A percentile compares a stretch with the other conserved stretches of the same genome.
phyloP scores from a whole-genome alignment of 345 rosid genomes.

The Erodium maritimum region DNA sequence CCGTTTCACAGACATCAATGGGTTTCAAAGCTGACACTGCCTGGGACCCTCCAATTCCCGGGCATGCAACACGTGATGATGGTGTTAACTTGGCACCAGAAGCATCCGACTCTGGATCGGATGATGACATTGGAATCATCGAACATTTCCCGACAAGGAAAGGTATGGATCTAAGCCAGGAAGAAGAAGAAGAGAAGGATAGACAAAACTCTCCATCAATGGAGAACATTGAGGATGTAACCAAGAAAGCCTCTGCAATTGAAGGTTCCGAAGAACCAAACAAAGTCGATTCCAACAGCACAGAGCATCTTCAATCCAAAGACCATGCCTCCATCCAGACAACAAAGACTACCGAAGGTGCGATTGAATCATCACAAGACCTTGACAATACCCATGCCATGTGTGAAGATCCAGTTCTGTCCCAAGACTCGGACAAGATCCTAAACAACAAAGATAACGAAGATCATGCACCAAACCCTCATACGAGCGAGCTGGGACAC shows the following conservation, averaged over 20 bases:
- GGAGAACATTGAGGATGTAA: constrained; percentile 14
- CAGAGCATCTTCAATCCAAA: too few species aligned
- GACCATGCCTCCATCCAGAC: too few species aligned
- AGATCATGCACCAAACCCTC: neutral
- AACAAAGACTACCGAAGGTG: neutral
- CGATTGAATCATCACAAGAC: neutral
- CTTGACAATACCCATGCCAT: neutral
- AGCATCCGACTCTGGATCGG: constrained; percentile 25
- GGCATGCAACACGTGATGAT: constrained; percentile 27
- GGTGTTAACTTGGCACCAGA: constrained; percentile 25
- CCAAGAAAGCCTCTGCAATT: constrained; percentile 6
- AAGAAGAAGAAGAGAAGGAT: constrained; percentile 11
- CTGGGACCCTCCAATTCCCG: constrained; percentile 44
- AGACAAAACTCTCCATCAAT: constrained; percentile 14
- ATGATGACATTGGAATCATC: constrained; percentile 49
- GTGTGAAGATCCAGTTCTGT: neutral
- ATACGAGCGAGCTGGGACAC: constrained; percentile 16
- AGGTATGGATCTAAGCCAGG: constrained; percentile 9
- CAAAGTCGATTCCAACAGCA: constrained; percentile 6
- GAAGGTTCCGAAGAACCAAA: constrained; percentile 15
- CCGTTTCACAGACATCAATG: constrained; percentile 18
- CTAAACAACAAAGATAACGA: neutral
- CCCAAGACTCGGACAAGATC: neutral
- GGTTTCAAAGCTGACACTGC: constrained; percentile 30
- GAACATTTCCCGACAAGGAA: constrained; percentile 21